These are phyloP conservation scores for Schizophyllum amplum DNA, from an alignment of 1,284 basidiomycete genomes.

Conservation along the genomic window DNA sequence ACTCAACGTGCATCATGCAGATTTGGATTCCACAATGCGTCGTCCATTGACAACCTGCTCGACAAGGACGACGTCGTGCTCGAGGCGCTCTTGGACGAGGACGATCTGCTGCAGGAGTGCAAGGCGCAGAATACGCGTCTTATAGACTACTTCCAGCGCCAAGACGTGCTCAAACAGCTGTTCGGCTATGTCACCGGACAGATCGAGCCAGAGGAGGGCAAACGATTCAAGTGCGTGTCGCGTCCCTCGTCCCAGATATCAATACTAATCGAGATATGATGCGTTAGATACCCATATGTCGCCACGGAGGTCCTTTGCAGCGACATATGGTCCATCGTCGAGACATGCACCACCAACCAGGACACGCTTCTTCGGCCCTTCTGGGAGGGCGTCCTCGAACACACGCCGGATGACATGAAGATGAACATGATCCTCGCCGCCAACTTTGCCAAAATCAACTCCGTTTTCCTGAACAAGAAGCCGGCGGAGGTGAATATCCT, in stretches of 20 bases:
- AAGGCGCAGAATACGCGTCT: slow-evolving; percentile 90
- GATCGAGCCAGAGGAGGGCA: slow-evolving; percentile 71
- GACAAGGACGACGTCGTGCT: slow-evolving; percentile 80
- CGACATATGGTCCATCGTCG: slow-evolving; percentile 92
- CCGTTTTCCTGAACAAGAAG: slow-evolving; percentile 81
- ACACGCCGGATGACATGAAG: slow-evolving; percentile 72
- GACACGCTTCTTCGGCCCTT: slow-evolving; percentile 73
- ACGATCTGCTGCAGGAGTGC: slow-evolving; percentile 91
- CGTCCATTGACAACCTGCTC: slow-evolving; percentile 73
- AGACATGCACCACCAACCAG: slow-evolving; percentile 75
- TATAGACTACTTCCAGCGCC: slow-evolving; percentile 77
- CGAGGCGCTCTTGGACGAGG: slow-evolving; percentile 90
- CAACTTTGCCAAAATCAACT: slow-evolving; percentile 85
- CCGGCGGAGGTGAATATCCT: slow-evolving; percentile 82
- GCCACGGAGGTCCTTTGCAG: slow-evolving; percentile 95
- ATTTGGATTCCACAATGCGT: slow-evolving; percentile 82
- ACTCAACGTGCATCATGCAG: slow-evolving; percentile 25
- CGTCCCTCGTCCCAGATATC: slow-evolving; percentile 1
- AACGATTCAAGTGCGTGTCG: slow-evolving; percentile 63
- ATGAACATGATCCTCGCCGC: slow-evolving; percentile 69
- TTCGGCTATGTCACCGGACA: slow-evolving; percentile 81
- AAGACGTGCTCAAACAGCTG: slow-evolving; percentile 73
- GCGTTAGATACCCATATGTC: slow-evolving; percentile 80
- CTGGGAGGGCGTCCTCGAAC: slow-evolving; percentile 89
- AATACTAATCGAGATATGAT: background rate